A percentile compares a stretch with the other conserved stretches of the same genome.
Evolutionary conservation across 768 basidiomycete species (phyloP).

Genomic region (Coprinopsis sp.): DNA sequence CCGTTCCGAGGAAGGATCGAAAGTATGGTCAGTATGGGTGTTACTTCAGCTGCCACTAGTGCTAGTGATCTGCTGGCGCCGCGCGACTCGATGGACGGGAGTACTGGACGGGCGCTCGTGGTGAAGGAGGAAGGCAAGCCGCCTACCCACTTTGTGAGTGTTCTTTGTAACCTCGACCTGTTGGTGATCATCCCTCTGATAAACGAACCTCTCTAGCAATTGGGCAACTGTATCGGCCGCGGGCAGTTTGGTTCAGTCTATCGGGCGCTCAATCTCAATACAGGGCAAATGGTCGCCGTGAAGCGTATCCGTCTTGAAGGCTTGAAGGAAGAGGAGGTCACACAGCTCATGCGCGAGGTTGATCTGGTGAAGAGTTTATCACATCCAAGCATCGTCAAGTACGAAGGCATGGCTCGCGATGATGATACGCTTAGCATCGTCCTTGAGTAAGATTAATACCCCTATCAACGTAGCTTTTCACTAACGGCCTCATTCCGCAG

Average conservation of each 20-base stretch:
- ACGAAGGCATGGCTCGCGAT: constrained; percentile 93
- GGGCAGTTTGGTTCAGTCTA: constrained; percentile 98
- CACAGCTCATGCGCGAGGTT: constrained; percentile 90
- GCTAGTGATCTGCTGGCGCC: constrained; percentile 62
- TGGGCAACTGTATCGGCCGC: constrained; percentile 94
- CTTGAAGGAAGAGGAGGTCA: constrained; percentile 85
- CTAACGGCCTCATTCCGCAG: constrained; percentile 36
- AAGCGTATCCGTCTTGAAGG: constrained; percentile 92
- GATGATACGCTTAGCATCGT: constrained; percentile 87
- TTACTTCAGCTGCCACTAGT: constrained; percentile 45
- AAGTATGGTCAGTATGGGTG: constrained; percentile 65
- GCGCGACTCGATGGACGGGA: constrained; percentile 64
- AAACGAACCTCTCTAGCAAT: constrained; percentile 56
- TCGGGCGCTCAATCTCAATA: constrained; percentile 87
- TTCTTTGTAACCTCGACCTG: constrained; percentile 1
- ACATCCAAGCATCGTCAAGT: constrained; percentile 96
- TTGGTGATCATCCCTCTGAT: constrained; percentile 1
- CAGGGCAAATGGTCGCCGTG: constrained; percentile 98
- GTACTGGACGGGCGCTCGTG: constrained; percentile 60
- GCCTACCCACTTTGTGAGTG: constrained; percentile 76
- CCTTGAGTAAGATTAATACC: constrained; percentile 68
- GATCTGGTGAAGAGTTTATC: constrained; percentile 85
- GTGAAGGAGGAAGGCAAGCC: constrained; percentile 79
- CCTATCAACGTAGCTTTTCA: constrained; percentile 11
- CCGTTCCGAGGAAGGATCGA: constrained; percentile 61